phyloP scores from a whole-genome alignment of 352 stramenopile species.

The Globisporangium takayamanum region DNA sequence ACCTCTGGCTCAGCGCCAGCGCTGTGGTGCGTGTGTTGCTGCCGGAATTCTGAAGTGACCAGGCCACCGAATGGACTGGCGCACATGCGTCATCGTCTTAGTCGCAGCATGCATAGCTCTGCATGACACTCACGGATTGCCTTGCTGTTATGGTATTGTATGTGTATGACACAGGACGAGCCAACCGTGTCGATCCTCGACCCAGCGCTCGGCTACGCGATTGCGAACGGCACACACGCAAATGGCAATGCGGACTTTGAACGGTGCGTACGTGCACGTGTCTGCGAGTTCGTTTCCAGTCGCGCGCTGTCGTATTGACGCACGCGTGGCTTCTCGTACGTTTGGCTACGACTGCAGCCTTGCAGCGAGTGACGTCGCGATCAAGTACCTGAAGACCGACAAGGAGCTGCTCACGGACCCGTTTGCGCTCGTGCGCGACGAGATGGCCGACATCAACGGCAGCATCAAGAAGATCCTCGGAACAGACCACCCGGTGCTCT shows the following conservation, averaged over 20 bases:
- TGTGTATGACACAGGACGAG: constrained; percentile 44
- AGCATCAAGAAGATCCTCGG: constrained; percentile 95
- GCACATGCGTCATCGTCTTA: not conserved
- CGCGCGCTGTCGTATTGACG: not conserved
- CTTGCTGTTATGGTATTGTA: not conserved
- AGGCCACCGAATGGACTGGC: not conserved
- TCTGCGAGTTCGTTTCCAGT: not conserved
- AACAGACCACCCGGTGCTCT: constrained; percentile 95
- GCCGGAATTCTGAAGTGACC: not conserved
- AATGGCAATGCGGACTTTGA: constrained; percentile 41
- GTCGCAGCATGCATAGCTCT: not conserved
- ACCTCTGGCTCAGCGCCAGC: constrained; percentile 73
- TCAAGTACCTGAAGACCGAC: constrained; percentile 52
- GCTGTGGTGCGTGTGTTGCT: constrained; percentile 47
- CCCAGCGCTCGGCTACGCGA: constrained; percentile 55
- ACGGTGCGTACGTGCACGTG: constrained; percentile 10
- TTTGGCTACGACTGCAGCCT: constrained; percentile 1
- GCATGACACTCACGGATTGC: not conserved
- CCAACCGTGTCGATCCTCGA: constrained; percentile 81
- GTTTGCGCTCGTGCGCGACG: constrained; percentile 88
- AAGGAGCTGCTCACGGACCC: constrained; percentile 74
- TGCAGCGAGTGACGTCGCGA: constrained; percentile 20
- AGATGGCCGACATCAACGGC: constrained; percentile 90
- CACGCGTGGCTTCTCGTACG: not conserved
- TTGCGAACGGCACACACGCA: constrained; percentile 22